A percentile compares a stretch with the other conserved stretches of the same genome.
phyloP scores from a whole-genome alignment of 2,329 filamentous ascomycete species.

The Knufia petricola region DNA sequence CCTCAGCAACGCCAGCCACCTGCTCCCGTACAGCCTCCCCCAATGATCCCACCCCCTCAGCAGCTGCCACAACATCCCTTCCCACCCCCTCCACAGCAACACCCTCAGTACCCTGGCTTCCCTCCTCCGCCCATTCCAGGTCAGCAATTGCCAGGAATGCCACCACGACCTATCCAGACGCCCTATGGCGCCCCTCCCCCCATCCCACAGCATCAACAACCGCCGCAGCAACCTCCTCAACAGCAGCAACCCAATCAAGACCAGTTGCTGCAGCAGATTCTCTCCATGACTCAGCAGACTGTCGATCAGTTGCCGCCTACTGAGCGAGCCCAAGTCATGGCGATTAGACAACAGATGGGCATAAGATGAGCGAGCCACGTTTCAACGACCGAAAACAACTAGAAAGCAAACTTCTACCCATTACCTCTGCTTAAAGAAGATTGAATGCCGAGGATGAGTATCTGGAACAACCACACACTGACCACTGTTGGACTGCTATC shows the following conservation, averaged over 20 bases:
- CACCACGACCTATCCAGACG: slow-evolving; percentile 31
- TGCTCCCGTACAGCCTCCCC: slow-evolving; percentile 24
- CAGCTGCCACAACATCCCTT: slow-evolving; percentile 19
- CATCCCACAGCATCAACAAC: slow-evolving; percentile 32
- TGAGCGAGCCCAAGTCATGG: slow-evolving; percentile 69
- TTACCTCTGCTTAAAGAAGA: too few species aligned
- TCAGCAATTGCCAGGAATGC: slow-evolving; percentile 28
- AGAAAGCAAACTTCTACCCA: too few species aligned
- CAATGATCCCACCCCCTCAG: slow-evolving; percentile 29
- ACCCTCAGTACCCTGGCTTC: slow-evolving; percentile 20
- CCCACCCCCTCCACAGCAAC: slow-evolving; percentile 25
- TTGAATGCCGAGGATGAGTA: too few species aligned
- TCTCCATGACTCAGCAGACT: slow-evolving; percentile 68
- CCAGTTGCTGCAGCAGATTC: slow-evolving; percentile 67
- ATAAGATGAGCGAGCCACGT: slow-evolving; percentile 14
- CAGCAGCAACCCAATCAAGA: slow-evolving; percentile 46
- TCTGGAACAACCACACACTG: too few species aligned
- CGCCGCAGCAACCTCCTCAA: slow-evolving; percentile 49
- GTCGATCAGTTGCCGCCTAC: slow-evolving; percentile 70
- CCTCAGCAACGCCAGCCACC: slow-evolving; percentile 24
- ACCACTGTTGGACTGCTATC: too few species aligned
- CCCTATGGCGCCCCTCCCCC: slow-evolving; percentile 30
- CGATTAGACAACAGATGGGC: slow-evolving; percentile 56
- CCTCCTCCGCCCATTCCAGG: slow-evolving; percentile 22
- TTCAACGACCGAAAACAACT: neutral